Conservation (phyloP, 768 basidiomycete genomes). For the Chiua virens region DNA sequence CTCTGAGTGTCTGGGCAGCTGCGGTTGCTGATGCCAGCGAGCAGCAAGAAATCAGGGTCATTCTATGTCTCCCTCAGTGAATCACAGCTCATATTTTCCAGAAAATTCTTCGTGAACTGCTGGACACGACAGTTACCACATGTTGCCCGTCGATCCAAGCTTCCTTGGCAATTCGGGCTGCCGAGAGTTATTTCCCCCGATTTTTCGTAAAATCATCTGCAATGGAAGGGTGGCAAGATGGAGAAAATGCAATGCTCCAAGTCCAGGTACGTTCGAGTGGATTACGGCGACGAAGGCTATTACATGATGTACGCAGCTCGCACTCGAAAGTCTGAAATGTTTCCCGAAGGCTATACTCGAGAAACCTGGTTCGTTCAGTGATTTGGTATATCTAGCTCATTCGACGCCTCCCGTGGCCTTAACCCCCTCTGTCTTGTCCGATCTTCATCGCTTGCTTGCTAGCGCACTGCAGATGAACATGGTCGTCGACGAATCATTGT, state of each 20-base stretch:
- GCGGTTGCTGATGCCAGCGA: neutral
- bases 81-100: conserved; percentile 11
- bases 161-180: conserved; percentile 46
- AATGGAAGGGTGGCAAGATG: conserved; percentile 39
- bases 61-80: neutral
- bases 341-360: conserved; percentile 1
- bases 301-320: conserved; percentile 19
- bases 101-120: conserved; percentile 28
- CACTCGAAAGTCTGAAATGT: conserved; percentile 36
- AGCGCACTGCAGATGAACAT: conserved; percentile 52
- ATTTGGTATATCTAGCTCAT: conserved; percentile 27
- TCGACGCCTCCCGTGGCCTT: conserved; percentile 15
- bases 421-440: conserved; percentile 9
- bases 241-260: conserved; percentile 35
- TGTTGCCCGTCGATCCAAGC: conserved; percentile 42
- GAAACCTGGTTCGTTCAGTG: conserved; percentile 27
- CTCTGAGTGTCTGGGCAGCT: conserved; percentile 17
- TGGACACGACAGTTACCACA: conserved; percentile 37
- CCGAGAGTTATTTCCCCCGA: conserved; percentile 46
- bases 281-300: neutral
- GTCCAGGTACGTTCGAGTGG: conserved; percentile 39
- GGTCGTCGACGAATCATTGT: conserved; percentile 60
- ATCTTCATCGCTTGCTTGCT: conserved; percentile 44
- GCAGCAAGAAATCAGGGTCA: conserved; percentile 21
- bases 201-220: conserved; percentile 37